A percentile compares a stretch with the other conserved stretches of the same genome.
phyloP scores from a whole-genome alignment of 2,329 filamentous ascomycete species.

The Hymenoscyphus occultus region DNA sequence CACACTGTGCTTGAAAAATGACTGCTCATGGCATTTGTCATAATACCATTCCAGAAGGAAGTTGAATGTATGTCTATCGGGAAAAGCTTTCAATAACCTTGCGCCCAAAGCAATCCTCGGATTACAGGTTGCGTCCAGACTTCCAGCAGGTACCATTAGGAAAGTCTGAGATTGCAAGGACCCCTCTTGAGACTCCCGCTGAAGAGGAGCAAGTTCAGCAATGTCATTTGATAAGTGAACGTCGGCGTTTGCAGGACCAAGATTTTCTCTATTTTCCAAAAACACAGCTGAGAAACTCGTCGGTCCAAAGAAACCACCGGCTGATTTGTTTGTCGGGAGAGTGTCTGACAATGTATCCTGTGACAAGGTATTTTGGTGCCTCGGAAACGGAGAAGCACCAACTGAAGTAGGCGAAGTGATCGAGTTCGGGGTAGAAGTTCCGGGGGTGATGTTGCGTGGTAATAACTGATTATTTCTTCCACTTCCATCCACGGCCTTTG shows the following conservation, averaged over 20 bases:
- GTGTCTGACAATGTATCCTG: slow-evolving; percentile 7
- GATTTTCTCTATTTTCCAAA: slow-evolving; percentile 30
- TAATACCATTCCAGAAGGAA: slow-evolving; percentile 30
- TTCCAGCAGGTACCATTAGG: slow-evolving; percentile 28
- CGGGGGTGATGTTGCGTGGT: slow-evolving; percentile 10
- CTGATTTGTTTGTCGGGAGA: slow-evolving; percentile 10
- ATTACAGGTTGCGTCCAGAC: slow-evolving; percentile 20
- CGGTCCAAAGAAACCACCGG: slow-evolving; percentile 31
- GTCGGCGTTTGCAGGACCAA: slow-evolving; percentile 23
- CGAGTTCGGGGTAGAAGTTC: slow-evolving; percentile 7
- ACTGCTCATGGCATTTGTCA: slow-evolving; percentile 22
- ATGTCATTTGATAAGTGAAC: slow-evolving; percentile 31
- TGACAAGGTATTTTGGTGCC: background rate
- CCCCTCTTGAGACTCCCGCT: slow-evolving; percentile 19
- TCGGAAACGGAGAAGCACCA: slow-evolving; percentile 2
- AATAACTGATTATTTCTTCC: slow-evolving; percentile 7
- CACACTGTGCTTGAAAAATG: slow-evolving; percentile 20
- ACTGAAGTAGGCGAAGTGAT: slow-evolving; percentile 6
- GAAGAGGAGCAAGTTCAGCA: slow-evolving; percentile 19
- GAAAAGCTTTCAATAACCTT: slow-evolving; percentile 29
- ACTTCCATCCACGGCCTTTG: background rate
- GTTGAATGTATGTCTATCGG: slow-evolving; percentile 30
- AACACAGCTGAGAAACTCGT: slow-evolving; percentile 36
- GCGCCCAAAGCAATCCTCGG: slow-evolving; percentile 29
- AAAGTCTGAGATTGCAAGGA: slow-evolving; percentile 31